phyloP scores from a whole-genome alignment of 2,329 filamentous ascomycete genomes.

The Cladosporium austrohemisphaericum region DNA sequence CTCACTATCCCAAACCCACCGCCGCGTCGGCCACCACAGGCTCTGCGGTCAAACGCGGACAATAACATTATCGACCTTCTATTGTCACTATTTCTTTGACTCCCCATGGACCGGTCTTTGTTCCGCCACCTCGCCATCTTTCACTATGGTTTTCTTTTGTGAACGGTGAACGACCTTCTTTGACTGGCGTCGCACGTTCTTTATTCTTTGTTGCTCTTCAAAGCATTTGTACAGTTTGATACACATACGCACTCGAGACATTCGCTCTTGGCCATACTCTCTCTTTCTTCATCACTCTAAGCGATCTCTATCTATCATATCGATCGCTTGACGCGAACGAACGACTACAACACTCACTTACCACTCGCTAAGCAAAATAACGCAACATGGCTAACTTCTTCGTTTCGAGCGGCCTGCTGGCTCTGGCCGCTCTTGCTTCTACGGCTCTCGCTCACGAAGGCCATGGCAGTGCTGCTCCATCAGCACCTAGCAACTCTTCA shows the following conservation, averaged over 20 bases:
- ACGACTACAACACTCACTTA: neutral
- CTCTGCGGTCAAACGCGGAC: no score
- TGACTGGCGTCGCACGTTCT: neutral
- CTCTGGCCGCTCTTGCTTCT: conserved; percentile 12
- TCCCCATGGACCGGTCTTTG: neutral
- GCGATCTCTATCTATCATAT: neutral
- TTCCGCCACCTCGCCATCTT: neutral
- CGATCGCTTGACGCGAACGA: conserved; percentile 13
- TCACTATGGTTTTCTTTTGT: conserved; percentile 5
- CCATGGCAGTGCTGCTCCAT: conserved; percentile 10
- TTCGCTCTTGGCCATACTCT: conserved; percentile 1
- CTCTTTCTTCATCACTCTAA: neutral
- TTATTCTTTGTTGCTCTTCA: neutral
- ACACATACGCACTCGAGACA: no score
- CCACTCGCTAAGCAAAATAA: neutral
- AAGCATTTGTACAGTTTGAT: neutral
- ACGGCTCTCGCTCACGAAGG: conserved; percentile 15
- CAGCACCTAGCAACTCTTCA: conserved; percentile 6
- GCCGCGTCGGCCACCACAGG: no score
- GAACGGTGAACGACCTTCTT: neutral
- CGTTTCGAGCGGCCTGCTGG: conserved; percentile 6
- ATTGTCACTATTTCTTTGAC: conserved; percentile 6
- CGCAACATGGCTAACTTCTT: neutral
- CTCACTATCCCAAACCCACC: no score
- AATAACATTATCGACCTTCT: conserved; percentile 4